Percentiles rank a stretch among this genome's conserved stretches.
Conservation (phyloP, 1,284 basidiomycete species). For the Ustilago esculenta region DNA sequence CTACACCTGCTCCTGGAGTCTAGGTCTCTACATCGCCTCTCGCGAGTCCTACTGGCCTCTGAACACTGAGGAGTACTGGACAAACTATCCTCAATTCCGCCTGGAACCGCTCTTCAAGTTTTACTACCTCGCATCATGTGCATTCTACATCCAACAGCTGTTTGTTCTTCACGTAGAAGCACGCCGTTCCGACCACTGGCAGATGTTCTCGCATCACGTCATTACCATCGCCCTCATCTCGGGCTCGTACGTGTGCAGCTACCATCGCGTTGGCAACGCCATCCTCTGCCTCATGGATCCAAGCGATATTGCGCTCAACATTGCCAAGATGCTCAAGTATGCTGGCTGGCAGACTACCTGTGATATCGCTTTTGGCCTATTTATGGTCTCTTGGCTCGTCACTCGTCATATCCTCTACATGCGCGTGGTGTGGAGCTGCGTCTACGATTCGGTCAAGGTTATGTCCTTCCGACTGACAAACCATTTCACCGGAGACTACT, state of each 20-base stretch:
- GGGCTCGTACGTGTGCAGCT: constrained; percentile 82
- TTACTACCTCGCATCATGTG: constrained; percentile 80
- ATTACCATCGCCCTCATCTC: constrained; percentile 84
- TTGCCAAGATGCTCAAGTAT: constrained; percentile 92
- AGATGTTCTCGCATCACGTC: constrained; percentile 96
- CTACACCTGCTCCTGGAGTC: constrained; percentile 78
- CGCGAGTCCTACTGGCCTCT: constrained; percentile 77
- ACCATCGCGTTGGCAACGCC: constrained; percentile 85
- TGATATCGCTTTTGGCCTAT: constrained; percentile 81
- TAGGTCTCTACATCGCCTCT: constrained; percentile 82
- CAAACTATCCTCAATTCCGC: constrained; percentile 81
- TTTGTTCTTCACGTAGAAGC: constrained; percentile 92
- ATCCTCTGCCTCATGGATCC: constrained; percentile 93
- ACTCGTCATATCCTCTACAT: constrained; percentile 60
- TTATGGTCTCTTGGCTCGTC: constrained; percentile 63
- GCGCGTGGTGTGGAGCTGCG: constrained; percentile 53
- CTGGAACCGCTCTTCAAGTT: constrained; percentile 72
- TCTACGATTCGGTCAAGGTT: constrained; percentile 27
- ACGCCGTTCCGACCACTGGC: constrained; percentile 86
- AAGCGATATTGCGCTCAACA: constrained; percentile 86
- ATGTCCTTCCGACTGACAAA: constrained; percentile 27
- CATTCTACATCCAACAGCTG: constrained; percentile 91
- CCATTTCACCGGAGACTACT: constrained; percentile 19
- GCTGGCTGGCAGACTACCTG: constrained; percentile 76
- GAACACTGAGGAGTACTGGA: constrained; percentile 79